phyloP scores from a whole-genome alignment of 371 early-diverging fungal genomes.

The Lichtheimia ramosa region DNA sequence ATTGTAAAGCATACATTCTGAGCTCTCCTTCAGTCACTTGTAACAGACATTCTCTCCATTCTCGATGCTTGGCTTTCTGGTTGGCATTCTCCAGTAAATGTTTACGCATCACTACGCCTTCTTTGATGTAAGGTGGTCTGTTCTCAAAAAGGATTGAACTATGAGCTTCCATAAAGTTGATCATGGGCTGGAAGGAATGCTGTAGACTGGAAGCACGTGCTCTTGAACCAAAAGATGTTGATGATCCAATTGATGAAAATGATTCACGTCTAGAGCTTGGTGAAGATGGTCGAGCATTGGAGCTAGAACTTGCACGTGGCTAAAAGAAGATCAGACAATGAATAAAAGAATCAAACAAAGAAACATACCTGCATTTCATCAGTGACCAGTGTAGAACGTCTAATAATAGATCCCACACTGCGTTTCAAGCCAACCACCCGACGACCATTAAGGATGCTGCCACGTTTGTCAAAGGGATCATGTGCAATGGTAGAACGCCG shows the following conservation, averaged over 20 bases:
- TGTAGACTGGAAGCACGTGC: conserved; percentile 9
- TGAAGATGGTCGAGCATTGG: conserved; percentile 19
- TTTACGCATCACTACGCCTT: conserved; percentile 85
- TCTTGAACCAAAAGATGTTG: conserved; percentile 15
- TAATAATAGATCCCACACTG: conserved; percentile 21
- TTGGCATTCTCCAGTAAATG: conserved; percentile 76
- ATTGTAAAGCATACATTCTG: conserved; percentile 67
- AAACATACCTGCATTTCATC: conserved; percentile 50
- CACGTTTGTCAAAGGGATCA: conserved; percentile 12
- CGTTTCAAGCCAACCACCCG: conserved; percentile 20
- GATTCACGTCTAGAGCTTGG: conserved; percentile 19
- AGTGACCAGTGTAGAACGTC: conserved; percentile 22
- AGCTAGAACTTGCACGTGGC: conserved; percentile 19
- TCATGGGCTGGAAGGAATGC: conserved; percentile 20
- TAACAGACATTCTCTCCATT: conserved; percentile 84
- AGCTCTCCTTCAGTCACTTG: conserved; percentile 76
- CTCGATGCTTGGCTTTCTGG: conserved; percentile 79
- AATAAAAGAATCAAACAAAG: conserved; percentile 87
- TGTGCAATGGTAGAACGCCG: not conserved
- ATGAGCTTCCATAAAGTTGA: conserved; percentile 24
- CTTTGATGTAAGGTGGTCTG: conserved; percentile 57
- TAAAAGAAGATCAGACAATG: conserved; percentile 35
- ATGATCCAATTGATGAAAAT: conserved; percentile 20
- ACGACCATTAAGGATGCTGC: conserved; percentile 17
- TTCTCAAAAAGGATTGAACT: conserved; percentile 24